phyloP scores from a whole-genome alignment of 805 yeast genomes.

The Sugiyamaella marilandica region DNA sequence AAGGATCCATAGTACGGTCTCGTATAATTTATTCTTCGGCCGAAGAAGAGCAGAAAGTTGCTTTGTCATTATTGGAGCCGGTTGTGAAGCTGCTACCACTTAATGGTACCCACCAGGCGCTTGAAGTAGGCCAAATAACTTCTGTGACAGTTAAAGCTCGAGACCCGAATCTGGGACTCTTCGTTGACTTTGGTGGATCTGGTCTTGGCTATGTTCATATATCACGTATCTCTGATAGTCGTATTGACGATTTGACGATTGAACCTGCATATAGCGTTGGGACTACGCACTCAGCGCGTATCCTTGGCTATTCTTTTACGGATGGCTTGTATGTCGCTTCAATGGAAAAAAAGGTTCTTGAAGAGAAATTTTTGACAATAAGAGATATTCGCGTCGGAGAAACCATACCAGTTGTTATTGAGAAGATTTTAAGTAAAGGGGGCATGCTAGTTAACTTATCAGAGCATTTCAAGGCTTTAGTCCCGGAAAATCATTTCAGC shows the following conservation, averaged over 20 bases:
- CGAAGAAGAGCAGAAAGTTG: constrained; percentile 44
- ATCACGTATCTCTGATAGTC: constrained; percentile 53
- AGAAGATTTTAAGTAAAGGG: constrained; percentile 51
- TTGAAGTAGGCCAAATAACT: constrained; percentile 69
- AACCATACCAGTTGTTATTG: constrained; percentile 47
- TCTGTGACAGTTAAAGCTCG: constrained; percentile 56
- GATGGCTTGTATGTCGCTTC: constrained; percentile 69
- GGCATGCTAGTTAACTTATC: constrained; percentile 68
- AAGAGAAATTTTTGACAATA: constrained; percentile 59
- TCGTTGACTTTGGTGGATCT: constrained; percentile 44
- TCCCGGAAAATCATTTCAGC: constrained; percentile 69
- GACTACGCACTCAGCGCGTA: constrained; percentile 69
- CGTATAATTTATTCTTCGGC: constrained; percentile 56
- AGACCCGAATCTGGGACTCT: constrained; percentile 36
- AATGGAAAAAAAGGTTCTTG: constrained; percentile 58
- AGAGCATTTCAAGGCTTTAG: constrained; percentile 62
- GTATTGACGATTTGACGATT: constrained; percentile 29
- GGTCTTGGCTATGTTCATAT: constrained; percentile 70
- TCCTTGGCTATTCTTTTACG: constrained; percentile 59
- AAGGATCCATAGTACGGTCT: constrained; percentile 65
- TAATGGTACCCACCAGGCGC: constrained; percentile 43
- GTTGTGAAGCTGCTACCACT: constrained; percentile 39
- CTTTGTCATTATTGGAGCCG: constrained; percentile 60
- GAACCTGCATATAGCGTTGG: constrained; percentile 48
- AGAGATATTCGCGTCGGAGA: constrained; percentile 78